Evolutionary conservation across 2,329 filamentous ascomycete genomes (phyloP).

Genomic region (Scedosporium apiospermum): DNA sequence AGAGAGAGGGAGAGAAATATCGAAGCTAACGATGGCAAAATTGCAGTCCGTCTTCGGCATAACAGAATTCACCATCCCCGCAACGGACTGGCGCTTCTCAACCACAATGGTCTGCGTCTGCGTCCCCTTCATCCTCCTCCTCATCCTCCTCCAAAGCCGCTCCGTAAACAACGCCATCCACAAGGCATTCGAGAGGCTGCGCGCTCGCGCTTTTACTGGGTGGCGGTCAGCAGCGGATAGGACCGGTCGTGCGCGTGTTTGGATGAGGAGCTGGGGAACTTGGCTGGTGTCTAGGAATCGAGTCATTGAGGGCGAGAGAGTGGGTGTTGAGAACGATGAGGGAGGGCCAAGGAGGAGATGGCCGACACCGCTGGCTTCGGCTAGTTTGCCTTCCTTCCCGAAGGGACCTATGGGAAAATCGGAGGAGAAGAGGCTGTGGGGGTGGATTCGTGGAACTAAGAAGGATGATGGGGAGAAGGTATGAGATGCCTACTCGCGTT

Average conservation of each 20-base stretch:
- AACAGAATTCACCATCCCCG: slow-evolving; percentile 31
- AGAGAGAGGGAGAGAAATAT: background rate
- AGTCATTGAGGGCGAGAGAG: background rate
- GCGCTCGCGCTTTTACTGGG: background rate
- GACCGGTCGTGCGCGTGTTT: background rate
- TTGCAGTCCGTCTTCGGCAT: slow-evolving; percentile 43
- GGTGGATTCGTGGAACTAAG: background rate
- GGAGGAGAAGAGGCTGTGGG: background rate
- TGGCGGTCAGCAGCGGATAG: background rate
- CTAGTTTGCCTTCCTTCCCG: background rate
- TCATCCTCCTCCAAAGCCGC: slow-evolving; percentile 34
- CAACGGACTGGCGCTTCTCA: slow-evolving; percentile 34
- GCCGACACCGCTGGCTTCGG: background rate
- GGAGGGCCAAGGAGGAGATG: background rate
- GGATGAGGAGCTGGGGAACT: background rate
- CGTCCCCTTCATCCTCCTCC: slow-evolving; percentile 38
- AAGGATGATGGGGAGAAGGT: background rate
- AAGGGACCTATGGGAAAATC: background rate
- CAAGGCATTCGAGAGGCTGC: background rate
- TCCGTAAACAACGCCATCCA: slow-evolving; percentile 18
- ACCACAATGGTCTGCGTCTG: slow-evolving; percentile 57
- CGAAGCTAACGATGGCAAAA: too few relatives aligned
- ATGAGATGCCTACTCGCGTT: background rate
- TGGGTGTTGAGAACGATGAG: background rate
- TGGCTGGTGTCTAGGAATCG: background rate